These are phyloP conservation scores for Teratosphaeria viscida DNA, from an alignment of 2,329 filamentous ascomycete species.

Conservation along the genomic window DNA sequence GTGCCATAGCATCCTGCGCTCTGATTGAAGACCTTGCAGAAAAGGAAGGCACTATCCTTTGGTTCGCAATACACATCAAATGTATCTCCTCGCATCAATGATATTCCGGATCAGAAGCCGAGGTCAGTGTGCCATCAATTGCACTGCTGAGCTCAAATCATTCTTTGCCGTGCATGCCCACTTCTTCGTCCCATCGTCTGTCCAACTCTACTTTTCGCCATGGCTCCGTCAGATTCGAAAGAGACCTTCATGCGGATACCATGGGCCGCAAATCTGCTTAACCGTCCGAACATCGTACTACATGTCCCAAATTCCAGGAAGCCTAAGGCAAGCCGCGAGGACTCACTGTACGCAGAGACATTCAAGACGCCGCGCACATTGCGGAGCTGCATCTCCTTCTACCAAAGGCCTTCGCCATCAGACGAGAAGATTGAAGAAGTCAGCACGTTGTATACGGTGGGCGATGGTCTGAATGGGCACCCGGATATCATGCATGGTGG, in stretches of 20 bases:
- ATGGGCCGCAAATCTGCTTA: constrained; percentile 21
- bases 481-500: constrained; percentile 47
- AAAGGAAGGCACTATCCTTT: too few relatives aligned
- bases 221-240: constrained; percentile 12
- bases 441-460: constrained; percentile 35
- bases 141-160: background rate
- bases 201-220: background rate
- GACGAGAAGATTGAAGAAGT: constrained; percentile 24
- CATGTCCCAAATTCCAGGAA: constrained; percentile 28
- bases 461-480: constrained; percentile 45
- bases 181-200: background rate
- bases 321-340: constrained; percentile 33
- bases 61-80: too few relatives aligned
- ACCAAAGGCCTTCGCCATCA: constrained; percentile 27
- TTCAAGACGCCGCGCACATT: constrained; percentile 44
- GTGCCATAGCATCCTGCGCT: too few relatives aligned
- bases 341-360: constrained; percentile 44
- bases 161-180: background rate
- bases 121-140: background rate
- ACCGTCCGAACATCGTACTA: constrained; percentile 26
- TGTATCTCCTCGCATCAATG: too few relatives aligned
- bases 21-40: too few relatives aligned
- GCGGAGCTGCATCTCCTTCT: constrained; percentile 34
- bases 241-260: constrained; percentile 22
- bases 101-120: background rate